phyloP scores from a whole-genome alignment of 495 filamentous ascomycete species.

The Penicillium flavigenum region DNA sequence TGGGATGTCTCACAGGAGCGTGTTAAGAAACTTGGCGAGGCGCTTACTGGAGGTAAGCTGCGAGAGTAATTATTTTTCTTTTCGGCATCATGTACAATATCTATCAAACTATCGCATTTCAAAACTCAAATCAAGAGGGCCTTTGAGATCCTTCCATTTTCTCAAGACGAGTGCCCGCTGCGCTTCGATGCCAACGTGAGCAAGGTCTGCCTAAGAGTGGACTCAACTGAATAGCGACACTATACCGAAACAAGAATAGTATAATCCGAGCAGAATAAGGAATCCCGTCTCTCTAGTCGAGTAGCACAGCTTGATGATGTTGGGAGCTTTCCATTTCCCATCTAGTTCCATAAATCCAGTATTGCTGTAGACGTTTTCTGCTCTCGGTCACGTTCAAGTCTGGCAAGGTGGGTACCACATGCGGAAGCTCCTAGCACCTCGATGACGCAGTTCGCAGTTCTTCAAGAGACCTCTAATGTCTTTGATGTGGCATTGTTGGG shows the following conservation, averaged over 20 bases:
- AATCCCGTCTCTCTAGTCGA: no score
- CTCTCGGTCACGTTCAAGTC: no score
- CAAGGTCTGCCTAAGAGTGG: no score
- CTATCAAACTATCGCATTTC: constrained; percentile 24
- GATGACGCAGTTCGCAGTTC: not conserved
- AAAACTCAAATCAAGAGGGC: constrained; percentile 7
- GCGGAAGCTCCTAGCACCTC: not conserved
- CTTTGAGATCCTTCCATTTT: not conserved
- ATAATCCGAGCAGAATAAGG: no score
- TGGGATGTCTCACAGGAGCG: constrained; percentile 54
- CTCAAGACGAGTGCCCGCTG: not conserved
- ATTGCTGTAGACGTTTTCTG: no score
- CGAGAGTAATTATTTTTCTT: constrained; percentile 26
- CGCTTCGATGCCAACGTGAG: not conserved
- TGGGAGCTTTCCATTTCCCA: no score
- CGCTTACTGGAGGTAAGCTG: constrained; percentile 69
- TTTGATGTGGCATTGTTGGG: not conserved
- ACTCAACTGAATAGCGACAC: no score
- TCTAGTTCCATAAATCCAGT: no score
- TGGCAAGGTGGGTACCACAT: not conserved
- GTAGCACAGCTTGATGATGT: no score
- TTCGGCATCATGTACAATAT: constrained; percentile 32
- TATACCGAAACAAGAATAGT: no score
- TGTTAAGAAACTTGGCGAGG: constrained; percentile 63
- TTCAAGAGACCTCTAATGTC: not conserved